Base-by-base conservation (phyloP, 2,329 filamentous ascomycete species). In the Ophiocordyceps sinensis region DNA sequence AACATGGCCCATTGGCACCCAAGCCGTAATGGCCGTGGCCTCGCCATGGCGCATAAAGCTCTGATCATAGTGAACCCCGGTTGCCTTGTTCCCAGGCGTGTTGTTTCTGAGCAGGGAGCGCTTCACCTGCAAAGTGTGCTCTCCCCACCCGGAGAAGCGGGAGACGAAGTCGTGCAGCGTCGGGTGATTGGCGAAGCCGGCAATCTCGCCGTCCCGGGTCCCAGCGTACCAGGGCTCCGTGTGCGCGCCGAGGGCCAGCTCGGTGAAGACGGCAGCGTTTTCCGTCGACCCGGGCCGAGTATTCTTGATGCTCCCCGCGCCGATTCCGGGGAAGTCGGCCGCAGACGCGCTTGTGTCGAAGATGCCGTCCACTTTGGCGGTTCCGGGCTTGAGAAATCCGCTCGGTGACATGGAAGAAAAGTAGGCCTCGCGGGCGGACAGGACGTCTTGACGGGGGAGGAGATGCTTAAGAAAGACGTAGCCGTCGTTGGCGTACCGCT, bases 41-140 rank as follows among this genome's bases (percentile, higher is more conserved):
- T 74, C 71, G 1, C 72, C 73, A 49, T 74, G 52, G 1, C 71
- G 53, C 38, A 77, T 52, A 48, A 76, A 77, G 19, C 70, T 74
- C 54, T 77, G 71, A 48, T 77, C 73, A 47, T 77, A 77, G 45
- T 77, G 73, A 3, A 77, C 73, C 0, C 73, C 72, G 44, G 75
- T 76, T 0, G 72, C 70, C 46, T 71, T 70, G 38, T 70, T 73
- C 0, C 65, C 64, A 0, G 73, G 73, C 0, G 68, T 70, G 47
- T 75, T 76, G 46, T 76, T 76, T 31, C 73, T 57, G 40, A 77
- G 52, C 11, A 77, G 51, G 2, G 70, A 73, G 28, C 73, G 57
- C 8, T 62, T 36, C 4, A 57, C 41, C 0, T 37, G 21, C 4
- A 72, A 51, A 0, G 68, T 71, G 35, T 65, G 51, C 0, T 67